Evolutionary conservation across 331 rosid species (phyloP).

Genomic region (Malus hybrid): DNA sequence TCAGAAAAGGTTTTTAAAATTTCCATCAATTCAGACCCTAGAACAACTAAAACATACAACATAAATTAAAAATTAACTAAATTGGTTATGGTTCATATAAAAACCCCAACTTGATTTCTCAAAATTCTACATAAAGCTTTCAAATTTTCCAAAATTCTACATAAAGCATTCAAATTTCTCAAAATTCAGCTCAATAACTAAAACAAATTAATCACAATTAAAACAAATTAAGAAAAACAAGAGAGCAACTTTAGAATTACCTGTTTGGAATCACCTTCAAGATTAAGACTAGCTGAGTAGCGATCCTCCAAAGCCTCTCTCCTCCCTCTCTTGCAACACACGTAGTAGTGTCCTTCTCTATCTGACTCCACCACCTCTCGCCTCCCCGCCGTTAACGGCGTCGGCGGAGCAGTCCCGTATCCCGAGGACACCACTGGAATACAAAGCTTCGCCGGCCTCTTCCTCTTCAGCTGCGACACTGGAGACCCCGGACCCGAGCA

Average conservation of each 20-base stretch:
- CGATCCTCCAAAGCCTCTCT: slow-evolving; percentile 44
- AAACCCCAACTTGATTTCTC: neutral
- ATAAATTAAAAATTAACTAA: neutral
- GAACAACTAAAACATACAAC: neutral
- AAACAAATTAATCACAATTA: neutral
- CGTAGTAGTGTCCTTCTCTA: slow-evolving; percentile 32
- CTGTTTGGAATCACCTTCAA: slow-evolving; percentile 33
- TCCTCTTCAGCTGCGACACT: slow-evolving; percentile 40
- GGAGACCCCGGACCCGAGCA: slow-evolving; percentile 14
- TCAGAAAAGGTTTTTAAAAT: neutral
- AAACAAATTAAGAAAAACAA: neutral
- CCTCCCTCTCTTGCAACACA: slow-evolving; percentile 47
- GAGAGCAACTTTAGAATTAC: slow-evolving; percentile 1
- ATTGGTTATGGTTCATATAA: neutral
- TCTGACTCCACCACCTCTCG: slow-evolving; percentile 34
- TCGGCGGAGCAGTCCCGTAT: slow-evolving; percentile 36
- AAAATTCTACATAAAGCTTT: neutral
- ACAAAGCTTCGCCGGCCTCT: slow-evolving; percentile 36
- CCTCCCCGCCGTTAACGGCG: slow-evolving; percentile 2
- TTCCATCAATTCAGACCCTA: neutral
- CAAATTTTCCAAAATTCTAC: neutral
- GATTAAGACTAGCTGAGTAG: slow-evolving; percentile 32
- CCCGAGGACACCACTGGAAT: slow-evolving; percentile 28
- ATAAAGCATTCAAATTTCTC: neutral
- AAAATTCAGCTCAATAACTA: neutral